Conservation (phyloP, 805 yeast genomes). For the Blastobotrys chiropterorum region DNA sequence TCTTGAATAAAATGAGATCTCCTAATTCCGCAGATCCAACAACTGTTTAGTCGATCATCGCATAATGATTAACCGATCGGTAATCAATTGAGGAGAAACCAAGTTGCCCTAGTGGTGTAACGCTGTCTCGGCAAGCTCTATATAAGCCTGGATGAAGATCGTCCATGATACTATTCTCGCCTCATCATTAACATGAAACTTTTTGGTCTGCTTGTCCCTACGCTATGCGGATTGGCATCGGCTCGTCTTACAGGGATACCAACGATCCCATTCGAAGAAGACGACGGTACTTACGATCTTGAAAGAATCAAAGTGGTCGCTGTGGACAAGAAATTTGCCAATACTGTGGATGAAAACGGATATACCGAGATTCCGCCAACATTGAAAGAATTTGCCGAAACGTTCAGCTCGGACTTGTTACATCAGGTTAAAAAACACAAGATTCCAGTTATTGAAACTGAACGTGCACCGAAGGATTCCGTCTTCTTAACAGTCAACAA, state of each 20-base stretch:
- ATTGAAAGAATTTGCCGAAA: constrained; percentile 21
- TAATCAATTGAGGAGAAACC: no score
- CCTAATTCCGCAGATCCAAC: background rate
- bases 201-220: background rate
- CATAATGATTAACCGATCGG: background rate
- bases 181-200: background rate
- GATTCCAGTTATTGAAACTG: background rate
- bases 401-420: constrained; percentile 11
- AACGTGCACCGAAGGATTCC: background rate
- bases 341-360: constrained; percentile 4
- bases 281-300: background rate
- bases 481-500: constrained; percentile 4
- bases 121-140: background rate
- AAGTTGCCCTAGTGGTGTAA: no score
- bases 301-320: background rate
- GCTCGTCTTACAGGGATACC: background rate
- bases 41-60: background rate
- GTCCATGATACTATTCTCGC: no score
- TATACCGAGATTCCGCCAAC: constrained; percentile 13
- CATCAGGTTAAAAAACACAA: background rate
- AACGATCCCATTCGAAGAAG: background rate
- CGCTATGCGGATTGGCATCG: background rate
- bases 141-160: background rate
- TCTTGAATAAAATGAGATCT: no score
- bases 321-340: background rate